Base-by-base conservation (phyloP, 129 eudicot species). In the Helianthus tuberosus region DNA sequence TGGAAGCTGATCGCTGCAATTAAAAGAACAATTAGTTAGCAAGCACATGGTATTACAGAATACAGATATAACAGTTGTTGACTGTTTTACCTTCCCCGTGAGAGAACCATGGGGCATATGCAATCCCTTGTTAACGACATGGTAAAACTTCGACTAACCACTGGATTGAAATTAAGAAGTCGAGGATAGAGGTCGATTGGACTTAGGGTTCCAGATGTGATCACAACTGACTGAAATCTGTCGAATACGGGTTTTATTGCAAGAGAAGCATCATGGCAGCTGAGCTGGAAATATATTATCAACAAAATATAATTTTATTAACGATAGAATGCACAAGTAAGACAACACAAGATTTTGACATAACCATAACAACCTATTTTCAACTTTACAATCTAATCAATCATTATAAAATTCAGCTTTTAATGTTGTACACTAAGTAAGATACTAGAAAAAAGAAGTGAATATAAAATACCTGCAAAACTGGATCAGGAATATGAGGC, bases 401-500 rank as follows among this genome's bases (percentile, higher is more conserved):
- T 70, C 64, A 53, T 38, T 51, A 70, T 69, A n/a, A 36, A 20
- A 20, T 20, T 20, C 9, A 5, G 51, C 25, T 60, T 58, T 23
- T 58, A 23, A 49, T 35, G 12, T 5, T 35, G 51, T 68, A 47
- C 16, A 32, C 46, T 41, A 50, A 48, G 71, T n/a, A n/a, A n/a
- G 14, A 49, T 38, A 51, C 55, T 25, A 27, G 10, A 78, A 38
- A 38, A 43, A 52, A 66, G 27, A 78, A 71, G 47, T 11, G 10
- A 15, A 3, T 68, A 14, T 39, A 44, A 41, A 52, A 66, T 68
- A 92, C 99, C 99, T 95, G 99, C 82, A 95, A 85, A 11, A 95
- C 91, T n/a, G 99, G 99, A 72, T 95, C 99, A 54, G 99, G 99
- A 70, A 91, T 89, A 77, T 95, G 94, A 10, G 99, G 99, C 99